These are phyloP conservation scores for Debaryomyces udenii DNA, from an alignment of 1,139 yeast species.

Conservation along the genomic window DNA sequence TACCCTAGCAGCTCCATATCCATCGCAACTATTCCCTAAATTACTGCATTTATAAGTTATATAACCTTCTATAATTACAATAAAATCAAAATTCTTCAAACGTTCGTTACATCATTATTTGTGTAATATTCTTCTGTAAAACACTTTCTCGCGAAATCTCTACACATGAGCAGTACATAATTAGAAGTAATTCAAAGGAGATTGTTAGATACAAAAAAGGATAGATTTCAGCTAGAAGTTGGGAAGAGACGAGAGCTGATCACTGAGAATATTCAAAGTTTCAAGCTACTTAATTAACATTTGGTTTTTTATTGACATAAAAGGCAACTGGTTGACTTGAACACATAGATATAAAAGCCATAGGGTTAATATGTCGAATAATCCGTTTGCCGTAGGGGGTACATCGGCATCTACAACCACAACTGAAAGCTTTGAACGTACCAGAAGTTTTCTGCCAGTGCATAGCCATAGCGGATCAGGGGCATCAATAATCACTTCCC, in stretches of 20 bases:
- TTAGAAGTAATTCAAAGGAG: background rate
- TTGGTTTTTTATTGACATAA: too few species aligned
- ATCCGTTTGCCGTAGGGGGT: slow-evolving; percentile 1
- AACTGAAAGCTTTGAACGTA: slow-evolving; percentile 1
- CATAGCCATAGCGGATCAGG: slow-evolving; percentile 4
- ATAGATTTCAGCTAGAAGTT: too few species aligned
- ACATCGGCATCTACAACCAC: slow-evolving; percentile 1
- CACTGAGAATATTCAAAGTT: too few species aligned
- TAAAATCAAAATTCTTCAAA: slow-evolving; percentile 4
- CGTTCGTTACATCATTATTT: slow-evolving; percentile 6
- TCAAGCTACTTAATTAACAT: too few species aligned
- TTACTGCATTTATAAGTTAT: slow-evolving; percentile 7
- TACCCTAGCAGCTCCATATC: too few species aligned
- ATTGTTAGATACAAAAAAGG: background rate
- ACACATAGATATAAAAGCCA: too few species aligned
- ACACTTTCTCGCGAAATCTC: slow-evolving; percentile 7
- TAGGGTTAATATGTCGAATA: slow-evolving; percentile 6
- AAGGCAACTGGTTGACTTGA: too few species aligned
- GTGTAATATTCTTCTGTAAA: slow-evolving; percentile 15
- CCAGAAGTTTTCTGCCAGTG: slow-evolving; percentile 4
- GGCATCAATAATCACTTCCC: slow-evolving; percentile 5
- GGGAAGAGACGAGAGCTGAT: too few species aligned
- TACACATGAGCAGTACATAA: background rate
- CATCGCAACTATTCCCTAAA: background rate
- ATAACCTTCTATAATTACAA: slow-evolving; percentile 5